Evolutionary conservation across 108 stramenopile species (phyloP), one percentile per base, ranked within the genome.

Genomic region (Skeletonema costatum): DNA sequence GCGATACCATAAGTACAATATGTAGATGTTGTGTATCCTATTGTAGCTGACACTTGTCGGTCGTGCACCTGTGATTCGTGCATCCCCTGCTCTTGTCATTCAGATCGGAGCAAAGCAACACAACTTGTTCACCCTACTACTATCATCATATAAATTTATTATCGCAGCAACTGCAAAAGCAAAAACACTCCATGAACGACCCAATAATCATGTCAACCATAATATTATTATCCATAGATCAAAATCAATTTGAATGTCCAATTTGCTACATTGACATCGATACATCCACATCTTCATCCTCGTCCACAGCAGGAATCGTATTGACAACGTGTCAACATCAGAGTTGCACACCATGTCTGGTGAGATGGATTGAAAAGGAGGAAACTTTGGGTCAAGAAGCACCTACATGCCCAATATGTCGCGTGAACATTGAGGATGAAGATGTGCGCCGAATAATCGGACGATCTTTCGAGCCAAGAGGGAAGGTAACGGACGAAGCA

Each of bases 301-400:
- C 64, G 3, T 14, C 68, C 32, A 31, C 60, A 7, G 30, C 62
- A 13, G 31, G 12, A 19, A 29, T 17, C 4, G 16, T 66, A 17
- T 30, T 66, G 4, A 63, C 21, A 63, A 29, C 69, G 4, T 73
- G 72, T 30, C 68, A 58, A 6, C 72, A 73, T 30, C 68, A 13
- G 19, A 68, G 50, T 60, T 73, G 72, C 30, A 53, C 32, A 5
- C 10, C 72, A 30, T 73, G 72, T 31, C 46, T 73, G 14, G 44
- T 73, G 5, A 13, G 69, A 66, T 73, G 72, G 72, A 53, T 70
- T 19, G 69, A 70, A 30, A 73, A 29, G 51, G 72, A 73, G 46
- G 68, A 73, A 31, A 13, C 16, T 14, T 53, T 41, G 3, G 72
- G 66, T 17, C 68, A 69, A 68, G 30, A 41, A 4, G 4, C 68